Evolutionary conservation across 805 yeast species (phyloP), one percentile per base, ranked within the genome.

Genomic region (Yarrowia sp.): DNA sequence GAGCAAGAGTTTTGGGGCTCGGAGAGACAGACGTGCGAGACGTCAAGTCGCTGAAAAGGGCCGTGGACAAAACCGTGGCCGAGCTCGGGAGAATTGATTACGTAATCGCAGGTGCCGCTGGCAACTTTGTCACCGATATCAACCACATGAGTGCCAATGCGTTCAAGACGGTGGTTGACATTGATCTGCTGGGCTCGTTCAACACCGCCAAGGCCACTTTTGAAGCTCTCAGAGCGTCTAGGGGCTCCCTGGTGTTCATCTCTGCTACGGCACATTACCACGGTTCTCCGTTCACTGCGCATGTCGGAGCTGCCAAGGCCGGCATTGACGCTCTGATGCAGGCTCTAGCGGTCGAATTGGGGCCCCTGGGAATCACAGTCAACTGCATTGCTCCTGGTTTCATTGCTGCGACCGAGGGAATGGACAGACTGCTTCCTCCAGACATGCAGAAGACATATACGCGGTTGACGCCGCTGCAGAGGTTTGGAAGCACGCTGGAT

Each of bases 21-120:
- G 90, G 90, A 47, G 83, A 82, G 56, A 84, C 88, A 20, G 98
- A 93, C 75, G 98, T 94, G 20, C 84, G 98, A 70, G 85, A 86
- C 42, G 82, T 88, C 42, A 74, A 84, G 1, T 80, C 85, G n/a
- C 72, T 93, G 70, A 82, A 79, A 19, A 73, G 72, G 7, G 97
- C 97, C 0, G 97, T 85, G 1, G 83, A 84, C 6, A 73, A 74
- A 44, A 87, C 97, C 0, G 90, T 92, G 19, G 74, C 78, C 7
- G 81, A 83, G 72, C 84, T 91, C 71, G 97, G 97, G 6, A 80
- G 84, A 68, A 88, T 93, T 68, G 98, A 93, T 78, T 90, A 78
- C 76, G 96, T 93, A 38, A 90, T 93, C 76, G 94, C 95, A 47
- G 98, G 98, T 13, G 98, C 98, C 1, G 98, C 98, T 2, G 98